Evolutionary conservation across 1,284 basidiomycete genomes (phyloP).

Genomic region (Sanghuangporus sanghuang): DNA sequence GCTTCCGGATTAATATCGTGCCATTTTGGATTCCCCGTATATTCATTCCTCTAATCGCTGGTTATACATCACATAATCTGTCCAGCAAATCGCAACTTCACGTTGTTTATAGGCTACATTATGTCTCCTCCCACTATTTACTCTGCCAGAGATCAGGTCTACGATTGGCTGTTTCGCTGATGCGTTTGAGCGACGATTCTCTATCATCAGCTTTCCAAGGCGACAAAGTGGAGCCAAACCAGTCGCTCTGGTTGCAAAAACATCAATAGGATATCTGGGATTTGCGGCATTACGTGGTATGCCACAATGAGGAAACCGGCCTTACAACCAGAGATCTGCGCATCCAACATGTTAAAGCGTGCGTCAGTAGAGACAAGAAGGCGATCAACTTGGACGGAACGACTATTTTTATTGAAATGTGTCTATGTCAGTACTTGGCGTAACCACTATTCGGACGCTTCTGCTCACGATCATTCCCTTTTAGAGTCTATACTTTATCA

Average conservation of each 20-base stretch:
- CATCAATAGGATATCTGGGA: not conserved
- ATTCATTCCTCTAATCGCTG: constrained; percentile 3
- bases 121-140: not conserved
- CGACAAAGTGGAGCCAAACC: not conserved
- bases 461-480: constrained; percentile 5
- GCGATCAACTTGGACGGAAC: not conserved
- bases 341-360: not conserved
- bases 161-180: not conserved
- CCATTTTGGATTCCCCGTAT: constrained; percentile 3
- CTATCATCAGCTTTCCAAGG: not conserved
- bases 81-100: not conserved
- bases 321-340: not conserved
- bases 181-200: not conserved
- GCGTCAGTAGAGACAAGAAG: not conserved
- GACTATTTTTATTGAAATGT: constrained; percentile 1
- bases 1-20: not conserved
- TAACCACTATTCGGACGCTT: not conserved
- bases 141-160: not conserved
- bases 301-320: not conserved
- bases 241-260: not conserved
- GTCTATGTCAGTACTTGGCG: constrained; percentile 1
- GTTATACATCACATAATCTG: not conserved
- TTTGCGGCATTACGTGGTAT: not conserved
- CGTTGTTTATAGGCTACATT: not conserved
- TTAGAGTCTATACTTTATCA: constrained; percentile 4